Evolutionary conservation across 257 asterid genomes (phyloP), one percentile per base, ranked within the genome.

Genomic region (Prunella vulgaris): DNA sequence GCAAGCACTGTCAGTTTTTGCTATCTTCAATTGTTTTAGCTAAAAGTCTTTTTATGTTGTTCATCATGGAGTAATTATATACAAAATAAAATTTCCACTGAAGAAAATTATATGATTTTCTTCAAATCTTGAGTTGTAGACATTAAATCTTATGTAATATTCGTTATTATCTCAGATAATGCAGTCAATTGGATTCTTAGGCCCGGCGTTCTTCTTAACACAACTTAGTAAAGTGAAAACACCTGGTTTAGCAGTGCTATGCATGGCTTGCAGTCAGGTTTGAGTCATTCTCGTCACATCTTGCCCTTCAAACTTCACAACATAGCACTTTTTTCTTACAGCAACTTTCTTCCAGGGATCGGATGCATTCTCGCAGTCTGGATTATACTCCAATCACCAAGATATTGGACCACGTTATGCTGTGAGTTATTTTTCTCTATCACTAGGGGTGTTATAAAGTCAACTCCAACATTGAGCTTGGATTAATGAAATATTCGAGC

Each of bases 231-330:
- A 81, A 10, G 96, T 86, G 74, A 89, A 83, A 62, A 89, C 96
- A 13, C 98, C 98, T 60, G 96, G 90, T 22, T 72, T 92, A 38
- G 98, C 98, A 1, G 98, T 92, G 75, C 77, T 89, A 54, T 92
- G 98, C 90, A 92, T 92, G 98, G 90, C 98, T 5, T 92, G 95
- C 87, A 89, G 98, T 75, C 98, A 92, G 98, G 96, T 86, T 25
- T 5, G 82, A 22, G 49, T 68, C 75, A 68, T 70, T 64, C 24
- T 32, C 52, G 51, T 28, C 66, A 49, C 52, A 65, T 51, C 49
- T 64, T 67, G 12, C 25, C 56, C 13, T 37, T 7, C 21, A 27
- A 28, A 44, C 33, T 66, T 48, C 54, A 18, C 35, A 57, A 58
- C 60, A 60, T 10, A n/a, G 44, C 64, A 30, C 51, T 56, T 40